Base-by-base conservation (phyloP, 2,329 filamentous ascomycete genomes). In the Teratosphaeriaceae sp. region DNA sequence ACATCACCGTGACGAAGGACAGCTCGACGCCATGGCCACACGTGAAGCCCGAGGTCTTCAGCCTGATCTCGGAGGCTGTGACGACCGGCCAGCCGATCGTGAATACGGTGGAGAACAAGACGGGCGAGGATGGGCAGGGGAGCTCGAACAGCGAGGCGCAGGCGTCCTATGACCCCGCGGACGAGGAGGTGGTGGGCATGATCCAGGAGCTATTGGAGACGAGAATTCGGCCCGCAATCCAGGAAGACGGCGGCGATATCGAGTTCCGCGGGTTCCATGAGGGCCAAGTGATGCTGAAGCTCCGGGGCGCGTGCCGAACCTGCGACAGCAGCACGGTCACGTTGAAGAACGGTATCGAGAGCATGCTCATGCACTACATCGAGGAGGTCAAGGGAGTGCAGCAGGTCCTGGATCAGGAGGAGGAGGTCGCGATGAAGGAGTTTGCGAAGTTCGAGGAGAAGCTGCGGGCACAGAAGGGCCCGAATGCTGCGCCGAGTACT, bases 201-300 rank as follows among this genome's bases (percentile, higher is more conserved):
- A 97, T 98, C 69, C 95, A 97, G 71, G 92, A 98, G 69, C 72
- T 98, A 23, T 74, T 98, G 26, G 92, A 98, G 67, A 98, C 92
- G 20, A 77, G 92, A 49, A 95, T 98, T 59, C 78, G 92, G 33
- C 92, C 92, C 1, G 86, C 90, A 1, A 98, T 98, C 50, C 92
- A 97, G 65, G 92, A 97, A 64, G 92, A 98, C 55, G 92, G 92
- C 37, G 92, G 92, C 35, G 92, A 98, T 63, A 97, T 98, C 59
- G 92, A 98, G 65, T 94, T 90, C 64, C 75, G 86, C 15, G 90
- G 90, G 1, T 97, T 97, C 58, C 78, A 88, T 53, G 77, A 88
- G 55, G 92, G 92, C 0, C 78, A 84, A 49, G 92, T 65, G 1
- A 44, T 64, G 45, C 42, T 65, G 58, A 96, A 95, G 74, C 68